phyloP scores from a whole-genome alignment of 768 basidiomycete species.

The Tubosaeta brunneosetosa region DNA sequence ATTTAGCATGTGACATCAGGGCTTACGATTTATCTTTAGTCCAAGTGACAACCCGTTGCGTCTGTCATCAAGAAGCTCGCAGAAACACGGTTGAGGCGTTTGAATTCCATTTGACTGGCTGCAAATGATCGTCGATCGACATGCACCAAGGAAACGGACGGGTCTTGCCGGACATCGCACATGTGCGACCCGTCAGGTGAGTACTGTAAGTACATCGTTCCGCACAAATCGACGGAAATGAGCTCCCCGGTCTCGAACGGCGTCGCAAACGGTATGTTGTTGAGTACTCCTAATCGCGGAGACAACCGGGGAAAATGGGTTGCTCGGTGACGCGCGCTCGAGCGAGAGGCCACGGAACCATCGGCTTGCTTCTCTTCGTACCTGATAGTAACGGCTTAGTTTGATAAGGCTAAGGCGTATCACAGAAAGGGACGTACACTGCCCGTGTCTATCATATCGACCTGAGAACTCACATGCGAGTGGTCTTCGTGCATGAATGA shows the following conservation, averaged over 20 bases:
- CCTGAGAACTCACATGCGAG: conserved; percentile 54
- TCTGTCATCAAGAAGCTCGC: neutral
- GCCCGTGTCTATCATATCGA: conserved; percentile 79
- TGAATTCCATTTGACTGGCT: neutral
- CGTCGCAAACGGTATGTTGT: too few relatives aligned
- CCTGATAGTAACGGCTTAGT: conserved; percentile 30
- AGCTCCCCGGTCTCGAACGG: conserved; percentile 73
- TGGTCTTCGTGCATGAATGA: conserved; percentile 61
- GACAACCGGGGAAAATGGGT: too few relatives aligned
- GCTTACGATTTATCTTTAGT: too few relatives aligned
- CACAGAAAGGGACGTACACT: conserved; percentile 44
- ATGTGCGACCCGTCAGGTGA: too few relatives aligned
- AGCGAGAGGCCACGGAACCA: conserved; percentile 19
- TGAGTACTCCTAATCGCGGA: too few relatives aligned
- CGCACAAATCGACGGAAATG: conserved; percentile 78
- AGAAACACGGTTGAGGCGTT: neutral
- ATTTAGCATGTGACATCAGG: too few relatives aligned
- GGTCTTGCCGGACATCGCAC: neutral
- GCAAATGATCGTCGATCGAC: neutral
- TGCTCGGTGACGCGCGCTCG: conserved; percentile 48
- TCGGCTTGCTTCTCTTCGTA: conserved; percentile 61
- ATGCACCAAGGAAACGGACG: neutral
- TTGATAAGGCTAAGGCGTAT: neutral
- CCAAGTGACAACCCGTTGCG: neutral
- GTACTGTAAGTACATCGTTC: conserved; percentile 42